phyloP scores from a whole-genome alignment of 2,329 filamentous ascomycete species.

The Penicillium crustosum region DNA sequence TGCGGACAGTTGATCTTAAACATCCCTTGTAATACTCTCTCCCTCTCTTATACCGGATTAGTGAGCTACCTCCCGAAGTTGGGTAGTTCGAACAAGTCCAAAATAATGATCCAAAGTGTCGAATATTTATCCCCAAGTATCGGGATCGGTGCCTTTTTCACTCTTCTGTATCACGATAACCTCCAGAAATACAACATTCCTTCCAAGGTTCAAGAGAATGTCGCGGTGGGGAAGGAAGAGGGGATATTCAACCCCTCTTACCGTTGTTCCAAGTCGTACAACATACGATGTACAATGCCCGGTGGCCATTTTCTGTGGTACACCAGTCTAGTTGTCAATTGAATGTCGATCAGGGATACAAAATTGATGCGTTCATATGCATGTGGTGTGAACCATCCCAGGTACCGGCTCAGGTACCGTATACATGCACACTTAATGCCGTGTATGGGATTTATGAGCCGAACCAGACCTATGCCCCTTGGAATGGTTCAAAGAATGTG shows the following conservation, averaged over 20 bases:
- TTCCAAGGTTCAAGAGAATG: background rate
- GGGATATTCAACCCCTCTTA: background rate
- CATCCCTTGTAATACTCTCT: conserved; percentile 4
- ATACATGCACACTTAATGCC: background rate
- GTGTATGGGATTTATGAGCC: background rate
- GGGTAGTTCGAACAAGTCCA: background rate
- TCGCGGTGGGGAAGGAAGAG: conserved; percentile 2
- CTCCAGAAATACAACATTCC: background rate
- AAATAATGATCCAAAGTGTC: background rate
- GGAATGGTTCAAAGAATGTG: background rate
- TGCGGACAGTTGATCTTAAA: conserved; percentile 3
- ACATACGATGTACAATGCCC: background rate
- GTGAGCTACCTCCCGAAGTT: background rate
- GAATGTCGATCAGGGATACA: conserved; percentile 4
- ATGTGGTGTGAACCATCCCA: background rate
- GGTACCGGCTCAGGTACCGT: background rate
- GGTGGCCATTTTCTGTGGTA: background rate
- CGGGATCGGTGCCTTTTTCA: background rate
- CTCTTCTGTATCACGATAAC: background rate
- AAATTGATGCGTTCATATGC: background rate
- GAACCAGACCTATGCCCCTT: background rate
- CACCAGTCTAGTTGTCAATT: background rate
- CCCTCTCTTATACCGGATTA: background rate
- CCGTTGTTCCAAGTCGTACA: conserved; percentile 1
- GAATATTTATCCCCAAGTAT: background rate